A percentile compares a stretch with the other conserved stretches of the same genome.
Evolutionary conservation across 148 eudicot genomes (phyloP).

Genomic region (Bassia scoparia): DNA sequence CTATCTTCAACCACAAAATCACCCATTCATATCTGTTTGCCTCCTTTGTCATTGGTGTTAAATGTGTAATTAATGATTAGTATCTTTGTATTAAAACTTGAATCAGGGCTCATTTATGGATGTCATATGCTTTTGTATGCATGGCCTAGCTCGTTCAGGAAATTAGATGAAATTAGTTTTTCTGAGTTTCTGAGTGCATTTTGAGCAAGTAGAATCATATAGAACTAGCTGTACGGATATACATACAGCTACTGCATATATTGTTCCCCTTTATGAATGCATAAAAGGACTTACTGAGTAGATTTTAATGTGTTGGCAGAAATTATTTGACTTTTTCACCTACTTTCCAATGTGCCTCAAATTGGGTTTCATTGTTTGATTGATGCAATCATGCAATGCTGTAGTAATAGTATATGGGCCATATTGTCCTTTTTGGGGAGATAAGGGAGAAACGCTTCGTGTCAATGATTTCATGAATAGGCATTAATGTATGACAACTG

Average conservation of each 20-base stretch:
- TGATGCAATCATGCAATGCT: slow-evolving; percentile 9
- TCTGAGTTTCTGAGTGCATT: slow-evolving; percentile 7
- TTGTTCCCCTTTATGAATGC: slow-evolving; percentile 17
- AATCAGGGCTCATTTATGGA: too few species aligned
- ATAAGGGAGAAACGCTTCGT: background rate
- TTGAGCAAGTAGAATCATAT: background rate
- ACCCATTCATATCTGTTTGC: too few species aligned
- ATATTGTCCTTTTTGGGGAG: slow-evolving; percentile 3
- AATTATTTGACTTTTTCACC: slow-evolving; percentile 16
- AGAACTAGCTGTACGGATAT: background rate
- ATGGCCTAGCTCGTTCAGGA: background rate
- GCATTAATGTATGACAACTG: too few species aligned
- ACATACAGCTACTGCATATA: slow-evolving; percentile 15
- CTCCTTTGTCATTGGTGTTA: too few species aligned
- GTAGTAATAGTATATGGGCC: background rate
- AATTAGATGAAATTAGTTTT: background rate
- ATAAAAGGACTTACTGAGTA: background rate
- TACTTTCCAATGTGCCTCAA: background rate
- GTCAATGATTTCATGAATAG: slow-evolving; percentile 17
- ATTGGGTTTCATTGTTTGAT: background rate
- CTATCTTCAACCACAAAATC: too few species aligned
- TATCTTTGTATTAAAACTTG: too few species aligned
- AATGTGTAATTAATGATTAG: too few species aligned
- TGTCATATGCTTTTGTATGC: too few species aligned
- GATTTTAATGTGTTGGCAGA: background rate